Conservation (phyloP, 768 basidiomycete species). For the Hysterangium stoloniferum region DNA sequence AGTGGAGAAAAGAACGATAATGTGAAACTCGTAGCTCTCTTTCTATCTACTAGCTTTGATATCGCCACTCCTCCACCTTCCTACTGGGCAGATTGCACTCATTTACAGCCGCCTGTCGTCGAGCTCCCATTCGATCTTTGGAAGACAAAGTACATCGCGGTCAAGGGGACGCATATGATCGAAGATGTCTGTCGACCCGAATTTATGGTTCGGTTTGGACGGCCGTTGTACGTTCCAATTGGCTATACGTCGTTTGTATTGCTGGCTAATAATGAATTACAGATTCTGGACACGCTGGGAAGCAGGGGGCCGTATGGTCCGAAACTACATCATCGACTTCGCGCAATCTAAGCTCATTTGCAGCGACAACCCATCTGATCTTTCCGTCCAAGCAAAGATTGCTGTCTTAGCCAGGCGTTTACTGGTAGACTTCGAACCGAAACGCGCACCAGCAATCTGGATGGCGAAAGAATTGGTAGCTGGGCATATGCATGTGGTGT, state of each 20-base stretch:
- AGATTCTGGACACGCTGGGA: slow-evolving; percentile 3
- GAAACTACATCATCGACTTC: neutral
- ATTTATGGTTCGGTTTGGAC: slow-evolving; percentile 14
- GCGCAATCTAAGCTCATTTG: neutral
- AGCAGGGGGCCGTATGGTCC: neutral
- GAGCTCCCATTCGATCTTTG: slow-evolving; percentile 17
- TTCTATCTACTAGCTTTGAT: slow-evolving; percentile 13
- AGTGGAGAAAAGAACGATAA: too few species aligned
- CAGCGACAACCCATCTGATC: neutral
- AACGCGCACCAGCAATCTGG: neutral
- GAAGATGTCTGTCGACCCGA: neutral
- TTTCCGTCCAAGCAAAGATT: neutral
- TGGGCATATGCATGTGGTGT: slow-evolving; percentile 20
- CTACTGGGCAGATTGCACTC: slow-evolving; percentile 1
- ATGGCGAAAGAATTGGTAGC: slow-evolving; percentile 18
- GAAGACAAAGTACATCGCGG: neutral
- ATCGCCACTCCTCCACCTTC: slow-evolving; percentile 4
- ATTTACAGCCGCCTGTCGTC: slow-evolving; percentile 14
- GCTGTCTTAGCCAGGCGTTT: slow-evolving; percentile 16
- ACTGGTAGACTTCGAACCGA: slow-evolving; percentile 15
- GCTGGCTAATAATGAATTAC: neutral
- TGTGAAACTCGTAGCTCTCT: slow-evolving; percentile 3
- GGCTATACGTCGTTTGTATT: neutral
- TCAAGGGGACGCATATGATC: neutral
- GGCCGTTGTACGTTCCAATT: slow-evolving; percentile 12